Evolutionary conservation across 495 filamentous ascomycete genomes (phyloP).

Genomic region (Podospora appendiculata): DNA sequence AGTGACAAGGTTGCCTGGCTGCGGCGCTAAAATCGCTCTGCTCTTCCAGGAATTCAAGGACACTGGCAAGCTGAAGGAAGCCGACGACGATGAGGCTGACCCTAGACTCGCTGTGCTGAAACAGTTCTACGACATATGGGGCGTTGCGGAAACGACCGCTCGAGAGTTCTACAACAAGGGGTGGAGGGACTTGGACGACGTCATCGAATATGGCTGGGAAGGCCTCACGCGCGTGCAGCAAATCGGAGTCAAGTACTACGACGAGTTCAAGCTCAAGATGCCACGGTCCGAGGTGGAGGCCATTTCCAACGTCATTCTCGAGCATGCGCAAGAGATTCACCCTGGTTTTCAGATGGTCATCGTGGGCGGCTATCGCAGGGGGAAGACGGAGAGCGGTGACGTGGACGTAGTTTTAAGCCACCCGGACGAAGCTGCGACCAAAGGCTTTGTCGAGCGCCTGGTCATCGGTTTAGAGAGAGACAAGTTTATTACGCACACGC

Average conservation of each 20-base stretch:
- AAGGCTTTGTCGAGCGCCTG: constrained; percentile 56
- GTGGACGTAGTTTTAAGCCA: constrained; percentile 85
- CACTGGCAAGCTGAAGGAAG: constrained; percentile 51
- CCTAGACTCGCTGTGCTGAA: constrained; percentile 54
- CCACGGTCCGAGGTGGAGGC: constrained; percentile 64
- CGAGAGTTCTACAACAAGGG: constrained; percentile 76
- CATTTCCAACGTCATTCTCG: constrained; percentile 54
- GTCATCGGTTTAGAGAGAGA: constrained; percentile 60
- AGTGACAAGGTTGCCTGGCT: constrained; percentile 67
- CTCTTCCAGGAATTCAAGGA: constrained; percentile 71
- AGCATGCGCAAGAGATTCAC: constrained; percentile 50
- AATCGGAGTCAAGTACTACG: constrained; percentile 93
- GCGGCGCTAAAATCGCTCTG: constrained; percentile 68
- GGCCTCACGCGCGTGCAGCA: constrained; percentile 71
- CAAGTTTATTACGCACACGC: constrained; percentile 73
- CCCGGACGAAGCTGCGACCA: constrained; percentile 57
- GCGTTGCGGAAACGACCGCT: constrained; percentile 78
- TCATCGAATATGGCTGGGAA: constrained; percentile 78
- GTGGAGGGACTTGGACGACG: constrained; percentile 67
- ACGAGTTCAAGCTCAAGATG: constrained; percentile 70
- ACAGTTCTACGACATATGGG: constrained; percentile 77
- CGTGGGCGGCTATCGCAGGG: constrained; percentile 79
- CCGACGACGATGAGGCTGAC: constrained; percentile 55
- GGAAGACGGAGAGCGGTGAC: constrained; percentile 66
- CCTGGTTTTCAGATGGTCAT: constrained; percentile 62